Conservation (phyloP, 441 rosid genomes). For the Mallotus repandus region DNA sequence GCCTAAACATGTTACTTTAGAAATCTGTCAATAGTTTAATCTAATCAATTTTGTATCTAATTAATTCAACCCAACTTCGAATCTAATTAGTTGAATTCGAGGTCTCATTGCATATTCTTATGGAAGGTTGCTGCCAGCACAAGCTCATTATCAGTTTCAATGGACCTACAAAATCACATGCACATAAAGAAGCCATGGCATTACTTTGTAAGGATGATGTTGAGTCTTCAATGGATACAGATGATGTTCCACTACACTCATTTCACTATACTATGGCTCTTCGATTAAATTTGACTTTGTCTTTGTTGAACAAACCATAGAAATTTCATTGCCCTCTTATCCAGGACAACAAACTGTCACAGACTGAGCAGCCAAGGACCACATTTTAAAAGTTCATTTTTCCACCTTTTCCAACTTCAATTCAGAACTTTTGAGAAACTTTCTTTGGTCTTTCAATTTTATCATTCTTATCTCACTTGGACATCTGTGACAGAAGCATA, state of each 20-base stretch:
- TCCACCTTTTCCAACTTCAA: not conserved
- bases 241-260: not conserved
- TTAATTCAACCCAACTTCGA: not conserved
- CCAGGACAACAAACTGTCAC: constrained; percentile 20
- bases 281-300: not conserved
- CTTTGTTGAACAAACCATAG: not conserved
- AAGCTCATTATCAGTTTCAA: not conserved
- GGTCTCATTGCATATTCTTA: not conserved
- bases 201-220: not conserved
- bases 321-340: constrained; percentile 18
- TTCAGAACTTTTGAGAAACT: not conserved
- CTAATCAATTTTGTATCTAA: no score
- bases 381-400: not conserved
- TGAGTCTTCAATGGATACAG: constrained; percentile 10
- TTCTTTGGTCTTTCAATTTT: constrained; percentile 1
- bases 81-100: not conserved
- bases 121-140: not conserved
- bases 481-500: not conserved
- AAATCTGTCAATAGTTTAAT: not conserved
- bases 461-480: constrained; percentile 11
- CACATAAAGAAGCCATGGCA: not conserved
- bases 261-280: not conserved
- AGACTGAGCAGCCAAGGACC: constrained; percentile 15
- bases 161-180: constrained; percentile 8
- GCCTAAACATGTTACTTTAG: not conserved